Evolutionary conservation across 2,329 filamentous ascomycete genomes (phyloP).

Genomic region (Exophiala dermatitidis): DNA sequence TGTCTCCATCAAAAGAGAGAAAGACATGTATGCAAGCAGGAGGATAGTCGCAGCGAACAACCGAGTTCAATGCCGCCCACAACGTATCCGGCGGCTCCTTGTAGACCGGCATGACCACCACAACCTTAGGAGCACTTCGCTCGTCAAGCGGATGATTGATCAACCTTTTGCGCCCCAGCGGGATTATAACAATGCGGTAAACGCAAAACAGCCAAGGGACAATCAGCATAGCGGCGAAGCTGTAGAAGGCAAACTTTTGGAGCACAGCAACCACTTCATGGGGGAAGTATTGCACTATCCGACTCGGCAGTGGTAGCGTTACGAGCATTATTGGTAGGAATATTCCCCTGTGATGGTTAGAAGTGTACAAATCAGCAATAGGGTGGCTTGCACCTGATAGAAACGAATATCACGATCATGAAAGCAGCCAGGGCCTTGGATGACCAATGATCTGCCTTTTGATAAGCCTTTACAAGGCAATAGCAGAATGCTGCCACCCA

Average conservation of each 20-base stretch:
- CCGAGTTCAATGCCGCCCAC: slow-evolving; percentile 78
- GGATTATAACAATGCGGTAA: slow-evolving; percentile 81
- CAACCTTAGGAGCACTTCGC: slow-evolving; percentile 79
- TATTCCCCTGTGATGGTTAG: slow-evolving; percentile 51
- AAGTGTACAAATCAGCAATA: neutral
- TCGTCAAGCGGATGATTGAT: slow-evolving; percentile 83
- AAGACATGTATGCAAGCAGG: slow-evolving; percentile 89
- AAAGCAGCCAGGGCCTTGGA: slow-evolving; percentile 69
- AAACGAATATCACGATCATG: slow-evolving; percentile 66
- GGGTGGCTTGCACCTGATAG: slow-evolving; percentile 56
- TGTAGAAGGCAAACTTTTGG: slow-evolving; percentile 95
- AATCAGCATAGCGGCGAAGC: slow-evolving; percentile 75
- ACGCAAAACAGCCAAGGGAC: slow-evolving; percentile 91
- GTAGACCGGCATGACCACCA: slow-evolving; percentile 96
- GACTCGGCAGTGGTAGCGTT: slow-evolving; percentile 72
- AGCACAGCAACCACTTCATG: slow-evolving; percentile 59
- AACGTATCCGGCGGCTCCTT: slow-evolving; percentile 81
- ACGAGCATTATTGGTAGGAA: slow-evolving; percentile 94
- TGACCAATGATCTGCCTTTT: slow-evolving; percentile 83
- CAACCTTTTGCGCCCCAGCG: slow-evolving; percentile 70
- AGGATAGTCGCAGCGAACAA: slow-evolving; percentile 90
- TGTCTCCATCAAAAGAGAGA: slow-evolving; percentile 85
- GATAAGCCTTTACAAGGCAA: slow-evolving; percentile 78
- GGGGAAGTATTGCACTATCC: slow-evolving; percentile 68
- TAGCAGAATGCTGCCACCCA: slow-evolving; percentile 94